Evolutionary conservation across 148 eudicot genomes (phyloP).

Genomic region (Rhododendron vialii): DNA sequence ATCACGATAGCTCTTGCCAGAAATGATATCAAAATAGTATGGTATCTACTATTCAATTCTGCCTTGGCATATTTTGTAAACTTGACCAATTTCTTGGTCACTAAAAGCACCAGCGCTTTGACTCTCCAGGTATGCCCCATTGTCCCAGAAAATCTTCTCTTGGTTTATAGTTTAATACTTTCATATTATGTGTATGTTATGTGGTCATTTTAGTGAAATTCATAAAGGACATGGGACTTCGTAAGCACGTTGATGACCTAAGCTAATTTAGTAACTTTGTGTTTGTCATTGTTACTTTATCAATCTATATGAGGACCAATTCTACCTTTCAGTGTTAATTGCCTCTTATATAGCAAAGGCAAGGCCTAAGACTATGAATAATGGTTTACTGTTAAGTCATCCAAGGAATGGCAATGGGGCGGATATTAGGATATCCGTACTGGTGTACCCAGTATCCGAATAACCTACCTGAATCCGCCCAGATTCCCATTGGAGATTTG

Average conservation of each 20-base stretch:
- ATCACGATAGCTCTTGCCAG: conserved; percentile 73
- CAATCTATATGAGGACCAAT: background rate
- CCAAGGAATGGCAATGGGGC: too few species aligned
- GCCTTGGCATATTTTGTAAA: conserved; percentile 78
- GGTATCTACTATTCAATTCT: conserved; percentile 84
- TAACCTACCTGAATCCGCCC: too few species aligned
- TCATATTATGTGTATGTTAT: background rate
- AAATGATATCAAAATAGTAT: conserved; percentile 52
- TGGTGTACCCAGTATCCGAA: too few species aligned
- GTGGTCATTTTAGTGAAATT: background rate
- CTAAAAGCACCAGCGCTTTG: conserved; percentile 93
- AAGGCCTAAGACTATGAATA: background rate
- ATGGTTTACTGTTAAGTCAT: background rate
- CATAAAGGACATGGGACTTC: background rate
- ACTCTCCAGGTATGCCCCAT: conserved; percentile 71
- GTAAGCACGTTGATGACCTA: background rate
- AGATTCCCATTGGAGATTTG: too few species aligned
- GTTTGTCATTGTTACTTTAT: background rate
- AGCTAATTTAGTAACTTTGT: background rate
- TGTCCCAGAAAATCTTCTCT: background rate
- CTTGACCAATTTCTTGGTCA: conserved; percentile 90
- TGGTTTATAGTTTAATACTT: background rate
- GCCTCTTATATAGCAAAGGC: background rate
- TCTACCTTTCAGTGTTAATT: background rate
- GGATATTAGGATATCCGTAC: too few species aligned